Conservation (phyloP, 441 rosid species). For the Geranium incanum region DNA sequence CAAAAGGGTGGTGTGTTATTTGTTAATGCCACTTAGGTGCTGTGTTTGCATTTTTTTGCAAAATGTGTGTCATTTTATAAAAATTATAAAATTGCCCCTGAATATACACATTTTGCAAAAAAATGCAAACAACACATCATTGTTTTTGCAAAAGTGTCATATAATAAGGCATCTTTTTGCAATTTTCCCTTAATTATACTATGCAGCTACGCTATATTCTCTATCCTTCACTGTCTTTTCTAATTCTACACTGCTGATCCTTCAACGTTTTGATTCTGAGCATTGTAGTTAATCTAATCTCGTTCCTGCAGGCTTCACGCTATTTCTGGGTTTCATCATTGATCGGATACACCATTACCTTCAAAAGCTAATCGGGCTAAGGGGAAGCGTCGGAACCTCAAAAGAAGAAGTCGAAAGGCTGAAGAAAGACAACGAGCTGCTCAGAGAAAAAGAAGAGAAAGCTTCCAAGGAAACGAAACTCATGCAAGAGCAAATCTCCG, state of each 20-base stretch:
- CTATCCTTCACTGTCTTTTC: no score
- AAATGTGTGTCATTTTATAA: no score
- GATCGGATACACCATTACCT: slow-evolving; percentile 85
- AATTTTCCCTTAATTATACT: not conserved
- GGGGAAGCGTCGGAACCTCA: slow-evolving; percentile 53
- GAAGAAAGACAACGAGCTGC: slow-evolving; percentile 46
- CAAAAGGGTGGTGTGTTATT: no score
- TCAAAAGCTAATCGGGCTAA: slow-evolving; percentile 54
- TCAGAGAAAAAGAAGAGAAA: slow-evolving; percentile 64
- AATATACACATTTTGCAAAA: no score
- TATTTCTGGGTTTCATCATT: slow-evolving; percentile 80
- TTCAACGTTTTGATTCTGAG: no score
- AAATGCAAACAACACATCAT: no score
- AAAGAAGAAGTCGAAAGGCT: slow-evolving; percentile 64
- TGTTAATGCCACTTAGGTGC: no score
- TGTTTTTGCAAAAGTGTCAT: no score
- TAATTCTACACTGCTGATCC: no score
- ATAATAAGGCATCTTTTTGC: no score
- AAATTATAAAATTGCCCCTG: no score
- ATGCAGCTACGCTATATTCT: not conserved
- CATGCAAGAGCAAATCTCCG: slow-evolving; percentile 45
- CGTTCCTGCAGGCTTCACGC: slow-evolving; percentile 64
- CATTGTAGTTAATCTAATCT: slow-evolving; percentile 3
- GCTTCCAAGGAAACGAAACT: slow-evolving; percentile 49
- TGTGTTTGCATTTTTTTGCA: no score